Base-by-base conservation (phyloP, 129 eudicot genomes). In the Arctium lappa region DNA sequence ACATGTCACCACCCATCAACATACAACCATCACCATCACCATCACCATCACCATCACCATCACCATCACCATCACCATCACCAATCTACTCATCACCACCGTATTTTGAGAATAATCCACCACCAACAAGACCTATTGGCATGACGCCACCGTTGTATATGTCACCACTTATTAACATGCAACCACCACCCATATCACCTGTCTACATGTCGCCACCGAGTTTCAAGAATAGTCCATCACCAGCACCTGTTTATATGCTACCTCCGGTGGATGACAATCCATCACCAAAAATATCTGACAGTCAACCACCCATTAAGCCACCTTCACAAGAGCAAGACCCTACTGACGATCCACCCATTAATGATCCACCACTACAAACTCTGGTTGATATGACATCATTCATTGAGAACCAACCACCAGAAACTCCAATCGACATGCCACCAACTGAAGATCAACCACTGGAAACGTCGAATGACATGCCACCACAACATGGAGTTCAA, bases 121-220 rank as follows among this genome's bases (percentile, higher is more conserved):
- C 80, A 27, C 76, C 63, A 6, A 18, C 32, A 75, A 32, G 63
- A n/a, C 71, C 80, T 3, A 48, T 33, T 44, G 36, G 15, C n/a
- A 48, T 53, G 27, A 56, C 36, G 11, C 18, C 63, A 2, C 63
- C 63, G 8, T 6, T 39, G 18, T 6, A 15, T 4, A 31, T 34
- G 71, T n/a, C 81, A 66, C 77, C 86, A 0, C 39, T 48, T 10
- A 11, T 18, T 0, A 34, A 38, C 63, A 6, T 62, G 11, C 78
- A 68, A 69, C 86, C 86, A 50, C 78, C 82, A 38, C 66, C 50
- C 31, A 5, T 46, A 22, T 33, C 72, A 6, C 31, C 3, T 33
- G 36, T 6, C 34, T 30, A 69, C 66, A 32, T 56, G 13, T n/a
- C 83, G 30, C 53, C 83, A 4, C 83, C 56, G 2, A 1, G 72